Conservation (phyloP, 306 rosid genomes). For the Trifolium dubium region DNA sequence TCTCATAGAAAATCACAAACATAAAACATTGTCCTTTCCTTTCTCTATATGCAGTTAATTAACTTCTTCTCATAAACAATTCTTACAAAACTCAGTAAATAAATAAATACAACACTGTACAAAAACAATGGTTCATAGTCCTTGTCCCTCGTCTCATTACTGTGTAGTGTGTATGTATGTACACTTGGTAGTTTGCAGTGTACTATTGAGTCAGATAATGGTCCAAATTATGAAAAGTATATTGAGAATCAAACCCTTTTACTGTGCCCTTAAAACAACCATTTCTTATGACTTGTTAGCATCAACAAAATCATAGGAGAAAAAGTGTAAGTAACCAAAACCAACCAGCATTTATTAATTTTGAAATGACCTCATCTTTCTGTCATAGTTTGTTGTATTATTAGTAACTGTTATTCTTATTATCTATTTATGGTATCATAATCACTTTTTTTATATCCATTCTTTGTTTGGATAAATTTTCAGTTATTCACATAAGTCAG, state of each 20-base stretch:
- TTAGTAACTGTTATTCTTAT: conserved; percentile 39
- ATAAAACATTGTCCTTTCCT: conserved; percentile 32
- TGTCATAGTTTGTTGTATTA: conserved; percentile 37
- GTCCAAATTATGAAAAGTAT: conserved; percentile 42
- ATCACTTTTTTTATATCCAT: conserved; percentile 35
- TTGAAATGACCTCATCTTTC: conserved; percentile 52
- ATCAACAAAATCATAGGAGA: conserved; percentile 44
- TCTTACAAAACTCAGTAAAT: conserved; percentile 49
- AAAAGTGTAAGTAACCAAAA: conserved; percentile 41
- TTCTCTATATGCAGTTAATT: conserved; percentile 49
- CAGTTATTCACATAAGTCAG: conserved; percentile 47
- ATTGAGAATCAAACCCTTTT: conserved; percentile 39
- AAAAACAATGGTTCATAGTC: conserved; percentile 32
- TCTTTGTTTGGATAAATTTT: conserved; percentile 52
- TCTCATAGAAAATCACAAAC: conserved; percentile 42
- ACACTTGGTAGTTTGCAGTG: conserved; percentile 41
- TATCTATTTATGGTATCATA: conserved; percentile 49
- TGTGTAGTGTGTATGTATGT: background rate
- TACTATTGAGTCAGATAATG: conserved; percentile 46
- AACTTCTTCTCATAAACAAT: conserved; percentile 31
- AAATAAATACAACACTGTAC: conserved; percentile 33
- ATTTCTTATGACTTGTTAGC: conserved; percentile 51
- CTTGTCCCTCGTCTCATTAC: conserved; percentile 36
- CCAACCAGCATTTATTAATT: conserved; percentile 45
- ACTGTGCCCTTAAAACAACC: conserved; percentile 49